A percentile compares a stretch with the other conserved stretches of the same genome.
phyloP scores from a whole-genome alignment of 2,329 filamentous ascomycete species.

The Coniosporium tulheliwenetii region DNA sequence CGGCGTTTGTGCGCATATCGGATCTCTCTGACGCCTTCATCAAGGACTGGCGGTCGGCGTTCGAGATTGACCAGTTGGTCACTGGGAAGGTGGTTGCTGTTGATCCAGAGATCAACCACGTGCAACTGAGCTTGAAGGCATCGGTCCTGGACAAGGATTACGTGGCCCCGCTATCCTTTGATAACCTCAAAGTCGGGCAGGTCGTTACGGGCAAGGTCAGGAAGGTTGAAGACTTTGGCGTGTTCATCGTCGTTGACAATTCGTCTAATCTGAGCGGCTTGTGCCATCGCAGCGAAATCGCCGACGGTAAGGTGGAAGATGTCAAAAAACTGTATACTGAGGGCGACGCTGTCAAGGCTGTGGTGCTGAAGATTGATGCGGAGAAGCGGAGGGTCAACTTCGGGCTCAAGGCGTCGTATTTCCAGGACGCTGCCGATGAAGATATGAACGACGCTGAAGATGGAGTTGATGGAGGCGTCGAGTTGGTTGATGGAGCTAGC shows the following conservation, averaged over 20 bases:
- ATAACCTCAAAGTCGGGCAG: conserved; percentile 66
- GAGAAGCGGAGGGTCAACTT: conserved; percentile 71
- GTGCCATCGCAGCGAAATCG: conserved; percentile 85
- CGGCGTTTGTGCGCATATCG: conserved; percentile 68
- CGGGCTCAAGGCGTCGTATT: conserved; percentile 84
- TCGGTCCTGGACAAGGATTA: conserved; percentile 72
- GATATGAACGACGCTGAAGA: conserved; percentile 26
- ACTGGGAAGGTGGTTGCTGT: conserved; percentile 68
- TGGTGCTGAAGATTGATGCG: conserved; percentile 62
- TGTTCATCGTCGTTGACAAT: conserved; percentile 80
- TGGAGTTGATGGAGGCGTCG: conserved; percentile 26
- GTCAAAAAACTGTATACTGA: conserved; percentile 80
- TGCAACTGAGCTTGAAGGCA: conserved; percentile 76
- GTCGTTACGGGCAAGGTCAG: conserved; percentile 78
- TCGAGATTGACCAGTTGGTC: conserved; percentile 79
- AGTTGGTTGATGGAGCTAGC: conserved; percentile 27
- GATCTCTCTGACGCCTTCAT: conserved; percentile 83
- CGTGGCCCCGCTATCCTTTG: conserved; percentile 53
- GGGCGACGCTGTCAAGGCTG: conserved; percentile 87
- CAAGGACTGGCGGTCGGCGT: conserved; percentile 89
- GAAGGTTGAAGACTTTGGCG: conserved; percentile 89
- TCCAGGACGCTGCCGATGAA: conserved; percentile 45
- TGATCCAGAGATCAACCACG: conserved; percentile 50
- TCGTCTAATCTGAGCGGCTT: conserved; percentile 82
- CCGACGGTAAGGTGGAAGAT: conserved; percentile 66